Evolutionary conservation across 805 yeast species (phyloP).

Genomic region (Debaryomyces hansenii): DNA sequence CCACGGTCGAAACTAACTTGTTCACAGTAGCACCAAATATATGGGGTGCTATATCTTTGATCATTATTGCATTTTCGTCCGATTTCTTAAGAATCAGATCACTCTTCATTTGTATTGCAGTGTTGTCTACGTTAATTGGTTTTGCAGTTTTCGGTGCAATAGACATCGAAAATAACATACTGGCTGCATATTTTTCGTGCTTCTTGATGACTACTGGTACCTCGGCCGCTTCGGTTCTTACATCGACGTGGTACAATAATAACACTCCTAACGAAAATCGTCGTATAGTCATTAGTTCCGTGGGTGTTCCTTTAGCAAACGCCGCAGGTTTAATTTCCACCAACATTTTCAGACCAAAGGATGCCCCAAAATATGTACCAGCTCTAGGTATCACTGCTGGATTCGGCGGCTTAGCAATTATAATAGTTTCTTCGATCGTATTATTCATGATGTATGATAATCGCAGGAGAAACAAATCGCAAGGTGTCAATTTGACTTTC

Average conservation of each 20-base stretch:
- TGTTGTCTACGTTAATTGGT: conserved; percentile 42
- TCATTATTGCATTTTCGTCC: conserved; percentile 40
- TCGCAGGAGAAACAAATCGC: conserved; percentile 36
- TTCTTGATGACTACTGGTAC: conserved; percentile 52
- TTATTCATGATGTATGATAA: conserved; percentile 44
- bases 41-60: conserved; percentile 46
- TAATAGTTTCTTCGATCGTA: conserved; percentile 24
- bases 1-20: conserved; percentile 40
- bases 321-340: conserved; percentile 33
- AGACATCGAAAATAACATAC: conserved; percentile 37
- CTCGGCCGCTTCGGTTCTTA: conserved; percentile 48
- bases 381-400: conserved; percentile 33
- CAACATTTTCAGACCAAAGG: conserved; percentile 30
- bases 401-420: conserved; percentile 27
- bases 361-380: conserved; percentile 31
- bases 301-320: conserved; percentile 39
- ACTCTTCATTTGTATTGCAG: conserved; percentile 36
- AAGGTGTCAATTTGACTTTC: conserved; percentile 38
- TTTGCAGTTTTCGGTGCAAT: conserved; percentile 48
- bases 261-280: conserved; percentile 47
- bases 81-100: conserved; percentile 42
- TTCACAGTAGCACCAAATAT: conserved; percentile 51
- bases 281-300: conserved; percentile 47
- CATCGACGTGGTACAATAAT: conserved; percentile 52
- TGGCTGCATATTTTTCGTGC: conserved; percentile 43